phyloP scores from a whole-genome alignment of 1,139 yeast species.

The Yamadazyma kanchanaburiensis region DNA sequence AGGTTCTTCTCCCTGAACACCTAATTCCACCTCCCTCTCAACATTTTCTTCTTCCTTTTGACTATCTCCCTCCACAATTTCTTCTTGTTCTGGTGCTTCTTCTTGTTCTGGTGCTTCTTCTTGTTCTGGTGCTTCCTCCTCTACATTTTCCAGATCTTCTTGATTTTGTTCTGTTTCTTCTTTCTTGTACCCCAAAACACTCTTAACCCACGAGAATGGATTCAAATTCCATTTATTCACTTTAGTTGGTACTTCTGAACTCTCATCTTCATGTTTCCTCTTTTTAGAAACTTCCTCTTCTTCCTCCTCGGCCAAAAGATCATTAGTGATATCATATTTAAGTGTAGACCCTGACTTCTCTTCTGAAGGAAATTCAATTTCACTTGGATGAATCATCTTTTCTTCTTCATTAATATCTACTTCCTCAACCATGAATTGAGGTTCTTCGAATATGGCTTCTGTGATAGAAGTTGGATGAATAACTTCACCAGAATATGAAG shows the following conservation, averaged over 20 bases:
- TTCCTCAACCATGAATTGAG: slow-evolving; percentile 6
- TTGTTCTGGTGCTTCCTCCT: not conserved
- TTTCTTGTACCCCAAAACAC: no score
- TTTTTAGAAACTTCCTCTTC: not conserved
- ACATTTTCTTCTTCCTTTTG: not conserved
- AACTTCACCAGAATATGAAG: slow-evolving; percentile 2
- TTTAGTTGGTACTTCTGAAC: not conserved
- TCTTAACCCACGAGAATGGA: slow-evolving; percentile 2
- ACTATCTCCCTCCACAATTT: not conserved
- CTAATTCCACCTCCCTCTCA: not conserved
- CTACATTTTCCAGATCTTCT: not conserved
- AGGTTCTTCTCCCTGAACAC: not conserved
- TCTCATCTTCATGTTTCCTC: not conserved
- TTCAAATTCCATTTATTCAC: slow-evolving; percentile 1
- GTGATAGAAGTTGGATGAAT: slow-evolving; percentile 7
- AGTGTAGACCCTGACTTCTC: slow-evolving; percentile 4
- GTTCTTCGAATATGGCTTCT: slow-evolving; percentile 8
- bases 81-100: not conserved
- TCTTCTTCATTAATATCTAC: slow-evolving; percentile 8
- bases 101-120: not conserved
- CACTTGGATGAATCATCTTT: slow-evolving; percentile 7
- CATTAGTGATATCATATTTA: slow-evolving; percentile 10
- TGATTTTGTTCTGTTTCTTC: not conserved
- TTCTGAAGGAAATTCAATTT: slow-evolving; percentile 4
- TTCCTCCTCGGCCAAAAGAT: slow-evolving; percentile 7